Percentiles rank a stretch among this genome's conserved stretches.
Conservation (phyloP, 164 flowering plant genomes). For the Pachysandra terminalis region DNA sequence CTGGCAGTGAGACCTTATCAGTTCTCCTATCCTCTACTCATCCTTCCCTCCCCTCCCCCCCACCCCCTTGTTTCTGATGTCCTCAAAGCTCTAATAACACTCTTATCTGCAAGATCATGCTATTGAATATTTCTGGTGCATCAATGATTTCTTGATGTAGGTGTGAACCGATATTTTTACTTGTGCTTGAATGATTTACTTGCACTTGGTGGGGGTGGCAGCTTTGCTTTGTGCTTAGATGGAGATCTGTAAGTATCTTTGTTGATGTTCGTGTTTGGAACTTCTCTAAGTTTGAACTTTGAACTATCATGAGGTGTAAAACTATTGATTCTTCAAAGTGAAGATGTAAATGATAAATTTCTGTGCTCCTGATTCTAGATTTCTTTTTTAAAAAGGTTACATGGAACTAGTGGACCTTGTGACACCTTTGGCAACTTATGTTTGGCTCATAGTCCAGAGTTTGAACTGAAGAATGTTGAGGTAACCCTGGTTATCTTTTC, state of each 20-base stretch:
- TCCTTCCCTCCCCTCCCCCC: no score
- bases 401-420: conserved; percentile 90
- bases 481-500: conserved; percentile 27
- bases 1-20: no score
- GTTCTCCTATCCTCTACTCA: no score
- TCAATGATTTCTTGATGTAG: conserved; percentile 36
- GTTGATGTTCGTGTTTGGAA: neutral
- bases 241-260: conserved; percentile 76
- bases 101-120: no score
- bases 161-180: conserved; percentile 84
- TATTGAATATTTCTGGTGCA: no score
- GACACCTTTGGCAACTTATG: conserved; percentile 90
- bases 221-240: conserved; percentile 83
- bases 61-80: no score
- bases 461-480: conserved; percentile 94
- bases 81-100: no score
- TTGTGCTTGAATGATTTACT: conserved; percentile 78
- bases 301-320: conserved; percentile 1
- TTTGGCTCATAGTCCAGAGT: conserved; percentile 77
- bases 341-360: neutral
- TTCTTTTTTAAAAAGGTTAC: conserved; percentile 51
- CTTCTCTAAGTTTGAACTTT: no score
- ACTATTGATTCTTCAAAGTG: neutral
- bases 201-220: conserved; percentile 92
- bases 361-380: conserved; percentile 6